Conservation (phyloP, 495 filamentous ascomycete genomes). For the Tuber microsphaerosporum region DNA sequence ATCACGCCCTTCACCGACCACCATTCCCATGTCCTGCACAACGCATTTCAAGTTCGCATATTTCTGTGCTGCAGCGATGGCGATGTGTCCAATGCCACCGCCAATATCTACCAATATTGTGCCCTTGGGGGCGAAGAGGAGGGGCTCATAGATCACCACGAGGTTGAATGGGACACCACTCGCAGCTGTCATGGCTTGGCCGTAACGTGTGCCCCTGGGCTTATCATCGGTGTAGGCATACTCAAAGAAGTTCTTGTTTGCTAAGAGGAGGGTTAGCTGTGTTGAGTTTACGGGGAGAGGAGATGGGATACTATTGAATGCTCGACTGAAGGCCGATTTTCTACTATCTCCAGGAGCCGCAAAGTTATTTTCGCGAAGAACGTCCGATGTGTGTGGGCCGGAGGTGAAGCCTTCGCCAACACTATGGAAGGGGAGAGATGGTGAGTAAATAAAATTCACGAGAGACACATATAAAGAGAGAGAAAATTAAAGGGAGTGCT, state of each 20-base stretch:
- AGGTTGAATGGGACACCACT: not conserved
- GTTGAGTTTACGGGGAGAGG: not conserved
- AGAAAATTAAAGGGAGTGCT: not conserved
- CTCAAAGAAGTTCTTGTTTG: conserved; percentile 10
- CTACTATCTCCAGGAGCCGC: conserved; percentile 1
- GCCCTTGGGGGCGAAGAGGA: conserved; percentile 8
- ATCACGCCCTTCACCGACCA: conserved; percentile 10
- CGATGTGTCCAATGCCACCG: conserved; percentile 41
- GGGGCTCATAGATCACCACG: conserved; percentile 1
- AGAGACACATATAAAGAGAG: not conserved
- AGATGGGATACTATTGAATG: conserved; percentile 12
- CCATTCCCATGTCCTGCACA: conserved; percentile 41
- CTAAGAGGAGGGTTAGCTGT: not conserved
- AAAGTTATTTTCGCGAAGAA: conserved; percentile 10
- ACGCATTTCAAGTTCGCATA: conserved; percentile 36
- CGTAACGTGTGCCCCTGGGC: conserved; percentile 7
- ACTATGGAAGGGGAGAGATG: not conserved
- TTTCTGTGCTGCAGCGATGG: conserved; percentile 21
- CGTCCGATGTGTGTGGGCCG: conserved; percentile 1
- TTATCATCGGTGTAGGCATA: conserved; percentile 3
- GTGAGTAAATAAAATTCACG: not conserved
- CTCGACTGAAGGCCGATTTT: conserved; percentile 12
- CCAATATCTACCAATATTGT: conserved; percentile 43
- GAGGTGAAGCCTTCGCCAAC: not conserved
- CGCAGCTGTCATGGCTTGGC: not conserved